Percentiles rank a stretch among this genome's conserved stretches.
phyloP scores from a whole-genome alignment of 345 rosid species.

The Arabis hirsuta region DNA sequence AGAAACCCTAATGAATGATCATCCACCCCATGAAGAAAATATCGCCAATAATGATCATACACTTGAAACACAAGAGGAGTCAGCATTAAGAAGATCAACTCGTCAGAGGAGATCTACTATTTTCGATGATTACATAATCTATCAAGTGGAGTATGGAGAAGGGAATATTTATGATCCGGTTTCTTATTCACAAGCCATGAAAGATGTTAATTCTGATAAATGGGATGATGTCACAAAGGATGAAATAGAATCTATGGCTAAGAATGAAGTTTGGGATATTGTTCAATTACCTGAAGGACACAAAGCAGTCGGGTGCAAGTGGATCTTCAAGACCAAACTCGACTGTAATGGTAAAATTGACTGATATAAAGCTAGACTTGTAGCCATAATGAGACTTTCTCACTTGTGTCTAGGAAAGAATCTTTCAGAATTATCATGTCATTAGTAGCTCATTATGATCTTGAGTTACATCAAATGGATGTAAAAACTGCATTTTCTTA shows the following conservation, averaged over 20 bases:
- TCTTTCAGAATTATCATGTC: constrained; percentile 3
- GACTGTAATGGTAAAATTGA: background rate
- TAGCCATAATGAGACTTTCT: constrained; percentile 16
- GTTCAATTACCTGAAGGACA: constrained; percentile 8
- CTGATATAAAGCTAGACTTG: constrained; percentile 1
- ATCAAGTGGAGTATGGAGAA: constrained; percentile 2
- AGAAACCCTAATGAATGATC: background rate
- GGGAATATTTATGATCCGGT: background rate
- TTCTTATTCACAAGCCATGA: constrained; percentile 20
- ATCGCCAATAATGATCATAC: background rate
- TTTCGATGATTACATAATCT: background rate
- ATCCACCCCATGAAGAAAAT: background rate
- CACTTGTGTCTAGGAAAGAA: background rate
- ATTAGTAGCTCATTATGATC: constrained; percentile 1
- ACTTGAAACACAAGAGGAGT: background rate
- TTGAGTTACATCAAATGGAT: constrained; percentile 22
- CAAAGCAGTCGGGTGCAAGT: background rate
- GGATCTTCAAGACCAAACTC: constrained; percentile 18
- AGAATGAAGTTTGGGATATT: background rate
- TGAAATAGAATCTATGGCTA: background rate
- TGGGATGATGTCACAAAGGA: background rate
- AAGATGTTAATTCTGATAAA: constrained; percentile 19
- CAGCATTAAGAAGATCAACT: background rate
- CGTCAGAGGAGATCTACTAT: background rate
- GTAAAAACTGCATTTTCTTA: constrained; percentile 19